These are phyloP conservation scores for Nothomitra cinnamomea DNA, from an alignment of 2,329 filamentous ascomycete genomes.

Conservation along the genomic window DNA sequence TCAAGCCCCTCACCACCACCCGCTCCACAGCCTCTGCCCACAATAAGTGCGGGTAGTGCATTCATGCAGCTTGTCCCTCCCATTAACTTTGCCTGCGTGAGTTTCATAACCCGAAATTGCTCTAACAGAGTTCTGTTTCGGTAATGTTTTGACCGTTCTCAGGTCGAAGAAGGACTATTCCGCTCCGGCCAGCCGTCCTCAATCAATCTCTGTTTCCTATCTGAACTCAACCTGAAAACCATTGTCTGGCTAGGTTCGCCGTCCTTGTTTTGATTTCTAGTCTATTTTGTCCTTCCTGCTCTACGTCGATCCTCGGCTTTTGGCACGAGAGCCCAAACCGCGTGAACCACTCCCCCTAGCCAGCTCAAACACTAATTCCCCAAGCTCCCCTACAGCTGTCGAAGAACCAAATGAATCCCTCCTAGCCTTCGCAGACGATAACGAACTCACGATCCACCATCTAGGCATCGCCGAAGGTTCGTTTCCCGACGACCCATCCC, in stretches of 20 bases:
- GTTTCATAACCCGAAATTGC: neutral
- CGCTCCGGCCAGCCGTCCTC: conserved; percentile 11
- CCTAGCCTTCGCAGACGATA: conserved; percentile 10
- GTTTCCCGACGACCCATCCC: neutral
- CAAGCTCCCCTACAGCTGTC: conserved; percentile 8
- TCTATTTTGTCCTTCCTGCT: neutral
- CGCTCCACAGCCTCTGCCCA: neutral
- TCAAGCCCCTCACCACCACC: neutral
- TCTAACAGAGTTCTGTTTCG: neutral
- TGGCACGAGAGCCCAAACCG: too few relatives aligned
- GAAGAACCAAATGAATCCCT: conserved; percentile 12
- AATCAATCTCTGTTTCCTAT: conserved; percentile 11
- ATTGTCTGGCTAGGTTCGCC: conserved; percentile 12
- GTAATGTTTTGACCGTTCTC: neutral
- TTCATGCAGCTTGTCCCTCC: conserved; percentile 15
- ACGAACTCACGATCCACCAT: conserved; percentile 11
- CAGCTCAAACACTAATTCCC: neutral
- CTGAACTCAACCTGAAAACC: conserved; percentile 11
- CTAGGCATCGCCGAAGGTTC: conserved; percentile 10
- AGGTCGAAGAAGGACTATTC: conserved; percentile 15
- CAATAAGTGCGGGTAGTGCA: neutral
- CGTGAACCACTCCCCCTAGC: neutral
- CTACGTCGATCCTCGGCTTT: too few relatives aligned
- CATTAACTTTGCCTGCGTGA: conserved; percentile 14
- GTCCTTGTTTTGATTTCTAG: neutral